Conservation (phyloP, 2,329 filamentous ascomycete species). For the Didymellaceae sp. region DNA sequence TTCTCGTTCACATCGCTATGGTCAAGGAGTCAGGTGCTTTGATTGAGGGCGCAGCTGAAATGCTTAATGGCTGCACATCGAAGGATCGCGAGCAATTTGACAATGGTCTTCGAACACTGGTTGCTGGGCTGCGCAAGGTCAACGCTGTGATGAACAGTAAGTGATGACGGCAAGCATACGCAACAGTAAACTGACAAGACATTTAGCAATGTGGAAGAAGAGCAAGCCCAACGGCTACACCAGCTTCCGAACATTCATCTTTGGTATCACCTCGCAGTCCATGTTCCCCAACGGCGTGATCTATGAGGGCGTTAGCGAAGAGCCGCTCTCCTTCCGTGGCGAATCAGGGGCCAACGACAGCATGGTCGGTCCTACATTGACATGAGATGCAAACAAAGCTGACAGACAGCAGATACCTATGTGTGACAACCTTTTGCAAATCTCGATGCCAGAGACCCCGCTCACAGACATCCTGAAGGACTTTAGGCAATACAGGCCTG, state of each 20-base stretch:
- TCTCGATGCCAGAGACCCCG: conserved; percentile 87
- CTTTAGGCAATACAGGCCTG: conserved; percentile 87
- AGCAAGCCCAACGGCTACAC: conserved; percentile 85
- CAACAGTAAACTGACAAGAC: conserved; percentile 8
- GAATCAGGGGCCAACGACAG: conserved; percentile 94
- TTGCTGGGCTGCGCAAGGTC: conserved; percentile 70
- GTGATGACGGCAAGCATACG: conserved; percentile 23
- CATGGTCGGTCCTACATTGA: conserved; percentile 62
- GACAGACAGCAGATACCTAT: conserved; percentile 68
- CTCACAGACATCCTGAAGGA: conserved; percentile 87
- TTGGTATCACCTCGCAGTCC: conserved; percentile 88
- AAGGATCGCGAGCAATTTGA: conserved; percentile 66
- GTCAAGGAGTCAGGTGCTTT: conserved; percentile 83
- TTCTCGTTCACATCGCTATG: conserved; percentile 97
- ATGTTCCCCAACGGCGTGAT: conserved; percentile 95
- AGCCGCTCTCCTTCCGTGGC: conserved; percentile 83
- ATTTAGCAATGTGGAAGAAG: conserved; percentile 81
- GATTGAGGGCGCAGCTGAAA: conserved; percentile 72
- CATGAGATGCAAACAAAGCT: background rate
- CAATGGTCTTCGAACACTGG: conserved; percentile 55
- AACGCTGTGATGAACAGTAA: conserved; percentile 79
- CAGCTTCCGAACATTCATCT: conserved; percentile 91
- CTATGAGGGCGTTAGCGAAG: conserved; percentile 81
- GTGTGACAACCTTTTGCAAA: conserved; percentile 83
- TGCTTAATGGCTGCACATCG: conserved; percentile 61